A percentile compares a stretch with the other conserved stretches of the same genome.
These are phyloP conservation scores for Lentinula detonsa DNA, from an alignment of 768 basidiomycete genomes.

Conservation along the genomic window DNA sequence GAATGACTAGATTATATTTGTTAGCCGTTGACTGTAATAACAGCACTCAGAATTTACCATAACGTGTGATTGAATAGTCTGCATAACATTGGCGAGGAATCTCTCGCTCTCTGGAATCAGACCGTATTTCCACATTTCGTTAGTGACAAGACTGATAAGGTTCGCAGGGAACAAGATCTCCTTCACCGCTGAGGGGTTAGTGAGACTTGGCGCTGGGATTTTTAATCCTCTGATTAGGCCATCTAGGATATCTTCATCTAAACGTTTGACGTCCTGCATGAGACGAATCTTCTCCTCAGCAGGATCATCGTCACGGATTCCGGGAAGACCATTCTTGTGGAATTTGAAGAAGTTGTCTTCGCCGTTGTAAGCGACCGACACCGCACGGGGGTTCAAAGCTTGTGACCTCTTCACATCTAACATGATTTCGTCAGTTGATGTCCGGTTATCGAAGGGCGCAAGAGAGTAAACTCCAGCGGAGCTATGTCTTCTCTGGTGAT, in stretches of 20 bases:
- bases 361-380: constrained; percentile 84
- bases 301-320: constrained; percentile 79
- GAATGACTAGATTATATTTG: constrained; percentile 56
- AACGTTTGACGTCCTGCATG: constrained; percentile 82
- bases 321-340: constrained; percentile 59
- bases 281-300: constrained; percentile 93
- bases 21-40: not conserved
- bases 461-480: constrained; percentile 74
- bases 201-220: constrained; percentile 85
- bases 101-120: constrained; percentile 95
- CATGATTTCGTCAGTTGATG: constrained; percentile 76
- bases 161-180: constrained; percentile 99
- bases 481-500: constrained; percentile 81
- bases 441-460: constrained; percentile 55
- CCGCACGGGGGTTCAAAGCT: constrained; percentile 71
- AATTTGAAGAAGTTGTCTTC: constrained; percentile 68
- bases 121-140: constrained; percentile 99
- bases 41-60: constrained; percentile 65
- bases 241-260: constrained; percentile 91
- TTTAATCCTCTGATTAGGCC: constrained; percentile 89
- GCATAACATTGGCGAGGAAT: constrained; percentile 98
- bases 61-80: constrained; percentile 93
- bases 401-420: constrained; percentile 67
- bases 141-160: constrained; percentile 94
- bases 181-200: constrained; percentile 90